These are phyloP conservation scores for Spiraea crenata DNA, from an alignment of 331 rosid genomes.

Conservation along the genomic window DNA sequence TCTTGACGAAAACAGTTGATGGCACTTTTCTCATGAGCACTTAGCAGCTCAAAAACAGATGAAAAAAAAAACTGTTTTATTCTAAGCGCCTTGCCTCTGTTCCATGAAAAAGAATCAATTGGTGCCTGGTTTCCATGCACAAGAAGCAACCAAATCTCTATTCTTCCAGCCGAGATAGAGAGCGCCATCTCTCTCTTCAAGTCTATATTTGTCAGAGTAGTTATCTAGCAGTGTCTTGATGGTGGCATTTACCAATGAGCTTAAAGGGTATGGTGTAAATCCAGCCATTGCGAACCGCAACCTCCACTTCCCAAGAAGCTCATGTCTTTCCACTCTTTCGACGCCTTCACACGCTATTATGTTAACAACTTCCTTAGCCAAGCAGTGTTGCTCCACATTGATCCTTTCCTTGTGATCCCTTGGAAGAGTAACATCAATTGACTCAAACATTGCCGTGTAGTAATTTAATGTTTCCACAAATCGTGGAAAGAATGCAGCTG, in stretches of 20 bases:
- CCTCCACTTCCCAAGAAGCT: constrained; percentile 88
- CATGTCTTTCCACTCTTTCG: constrained; percentile 93
- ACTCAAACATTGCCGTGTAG: constrained; percentile 88
- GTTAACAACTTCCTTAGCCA: constrained; percentile 93
- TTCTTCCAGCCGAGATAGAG: constrained; percentile 96
- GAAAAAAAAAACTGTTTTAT: background rate
- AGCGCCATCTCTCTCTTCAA: constrained; percentile 80
- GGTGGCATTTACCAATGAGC: constrained; percentile 87
- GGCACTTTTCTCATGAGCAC: constrained; percentile 27
- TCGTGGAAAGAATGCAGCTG: constrained; percentile 78
- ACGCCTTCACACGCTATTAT: constrained; percentile 89
- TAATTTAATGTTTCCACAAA: constrained; percentile 71
- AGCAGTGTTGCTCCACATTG: constrained; percentile 92
- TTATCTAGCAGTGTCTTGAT: constrained; percentile 76
- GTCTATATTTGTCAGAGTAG: constrained; percentile 69
- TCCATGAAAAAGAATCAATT: background rate
- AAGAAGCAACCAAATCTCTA: constrained; percentile 91
- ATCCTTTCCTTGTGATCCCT: constrained; percentile 78
- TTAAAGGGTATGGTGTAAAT: constrained; percentile 81
- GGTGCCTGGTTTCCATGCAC: constrained; percentile 63
- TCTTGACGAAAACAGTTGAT: constrained; percentile 15
- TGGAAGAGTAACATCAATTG: constrained; percentile 79
- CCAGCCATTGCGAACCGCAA: constrained; percentile 92
- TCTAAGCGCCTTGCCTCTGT: constrained; percentile 12
- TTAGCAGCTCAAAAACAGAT: constrained; percentile 19